phyloP scores from a whole-genome alignment of 352 stramenopile genomes.

The Pythium folliculosum region DNA sequence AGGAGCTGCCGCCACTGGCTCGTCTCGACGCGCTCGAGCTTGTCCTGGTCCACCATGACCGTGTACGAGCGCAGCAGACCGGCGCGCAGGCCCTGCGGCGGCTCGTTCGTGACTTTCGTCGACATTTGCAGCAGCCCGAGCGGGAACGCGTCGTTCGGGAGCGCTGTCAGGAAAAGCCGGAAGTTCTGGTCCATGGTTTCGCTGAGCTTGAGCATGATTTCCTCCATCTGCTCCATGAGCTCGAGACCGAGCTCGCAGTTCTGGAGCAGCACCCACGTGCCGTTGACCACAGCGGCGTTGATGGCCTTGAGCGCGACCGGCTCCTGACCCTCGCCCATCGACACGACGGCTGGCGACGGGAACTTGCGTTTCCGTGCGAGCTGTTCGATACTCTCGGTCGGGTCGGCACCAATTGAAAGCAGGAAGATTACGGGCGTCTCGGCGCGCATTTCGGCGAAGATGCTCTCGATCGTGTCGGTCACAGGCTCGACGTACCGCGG shows the following conservation, averaged over 20 bases:
- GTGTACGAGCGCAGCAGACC: constrained; percentile 96
- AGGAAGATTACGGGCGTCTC: constrained; percentile 98
- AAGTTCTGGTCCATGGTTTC: constrained; percentile 96
- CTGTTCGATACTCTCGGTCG: constrained; percentile 97
- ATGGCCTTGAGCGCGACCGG: constrained; percentile 97
- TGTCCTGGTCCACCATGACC: constrained; percentile 99
- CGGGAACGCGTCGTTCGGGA: constrained; percentile 96
- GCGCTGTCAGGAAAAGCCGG: constrained; percentile 96
- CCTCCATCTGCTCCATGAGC: constrained; percentile 99
- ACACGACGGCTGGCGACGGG: constrained; percentile 95
- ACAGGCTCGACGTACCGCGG: constrained; percentile 96
- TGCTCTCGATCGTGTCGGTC: constrained; percentile 98
- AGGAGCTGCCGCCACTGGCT: constrained; percentile 96
- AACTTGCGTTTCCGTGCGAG: constrained; percentile 97
- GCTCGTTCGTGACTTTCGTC: constrained; percentile 99
- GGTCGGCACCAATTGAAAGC: constrained; percentile 96
- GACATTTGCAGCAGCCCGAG: constrained; percentile 98
- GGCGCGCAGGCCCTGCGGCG: constrained; percentile 94
- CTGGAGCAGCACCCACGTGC: constrained; percentile 97
- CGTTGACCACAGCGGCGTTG: constrained; percentile 95
- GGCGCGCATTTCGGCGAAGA: constrained; percentile 96
- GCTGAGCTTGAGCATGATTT: constrained; percentile 95
- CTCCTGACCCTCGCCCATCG: constrained; percentile 98
- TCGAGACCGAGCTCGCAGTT: constrained; percentile 98
- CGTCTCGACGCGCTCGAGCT: constrained; percentile 96